These are phyloP conservation scores for Beauveria caledonica DNA, from an alignment of 2,329 filamentous ascomycete species.

Conservation along the genomic window DNA sequence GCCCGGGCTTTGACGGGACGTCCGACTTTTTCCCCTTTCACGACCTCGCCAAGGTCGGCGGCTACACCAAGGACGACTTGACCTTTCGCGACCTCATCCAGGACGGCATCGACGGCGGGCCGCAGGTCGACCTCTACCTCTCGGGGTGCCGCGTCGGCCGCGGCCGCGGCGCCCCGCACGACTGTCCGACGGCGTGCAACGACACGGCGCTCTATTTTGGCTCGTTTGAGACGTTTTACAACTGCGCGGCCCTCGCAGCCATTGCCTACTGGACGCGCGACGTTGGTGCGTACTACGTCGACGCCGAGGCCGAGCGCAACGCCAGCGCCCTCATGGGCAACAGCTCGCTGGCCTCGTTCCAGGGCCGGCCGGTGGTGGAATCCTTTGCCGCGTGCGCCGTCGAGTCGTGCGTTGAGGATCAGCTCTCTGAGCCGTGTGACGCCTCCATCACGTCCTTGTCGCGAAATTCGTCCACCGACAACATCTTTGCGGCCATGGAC, in stretches of 20 bases:
- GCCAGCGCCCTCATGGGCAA: conserved; percentile 29
- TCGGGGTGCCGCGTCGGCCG: conserved; percentile 25
- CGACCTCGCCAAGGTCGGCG: conserved; percentile 24
- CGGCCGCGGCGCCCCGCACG: conserved; percentile 18
- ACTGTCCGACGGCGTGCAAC: conserved; percentile 27
- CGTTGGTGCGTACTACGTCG: conserved; percentile 22
- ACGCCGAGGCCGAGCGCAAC: conserved; percentile 27
- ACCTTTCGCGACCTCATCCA: conserved; percentile 27
- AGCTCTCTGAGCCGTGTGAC: conserved; percentile 24
- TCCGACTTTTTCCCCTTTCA: conserved; percentile 30
- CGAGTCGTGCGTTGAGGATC: conserved; percentile 27
- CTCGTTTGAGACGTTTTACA: conserved; percentile 31
- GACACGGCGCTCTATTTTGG: conserved; percentile 23
- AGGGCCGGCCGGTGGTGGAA: conserved; percentile 22
- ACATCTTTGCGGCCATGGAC: conserved; percentile 27
- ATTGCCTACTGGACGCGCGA: conserved; percentile 27
- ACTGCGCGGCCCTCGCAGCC: conserved; percentile 28
- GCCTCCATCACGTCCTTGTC: conserved; percentile 21
- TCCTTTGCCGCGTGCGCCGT: conserved; percentile 27
- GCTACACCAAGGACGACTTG: conserved; percentile 20
- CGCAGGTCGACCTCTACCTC: conserved; percentile 24
- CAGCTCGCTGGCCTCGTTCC: conserved; percentile 23
- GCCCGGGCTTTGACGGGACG: conserved; percentile 23
- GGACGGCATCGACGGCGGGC: conserved; percentile 25
- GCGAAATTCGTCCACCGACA: conserved; percentile 19